phyloP scores from a whole-genome alignment of 768 basidiomycete genomes.

The Mycena venus region DNA sequence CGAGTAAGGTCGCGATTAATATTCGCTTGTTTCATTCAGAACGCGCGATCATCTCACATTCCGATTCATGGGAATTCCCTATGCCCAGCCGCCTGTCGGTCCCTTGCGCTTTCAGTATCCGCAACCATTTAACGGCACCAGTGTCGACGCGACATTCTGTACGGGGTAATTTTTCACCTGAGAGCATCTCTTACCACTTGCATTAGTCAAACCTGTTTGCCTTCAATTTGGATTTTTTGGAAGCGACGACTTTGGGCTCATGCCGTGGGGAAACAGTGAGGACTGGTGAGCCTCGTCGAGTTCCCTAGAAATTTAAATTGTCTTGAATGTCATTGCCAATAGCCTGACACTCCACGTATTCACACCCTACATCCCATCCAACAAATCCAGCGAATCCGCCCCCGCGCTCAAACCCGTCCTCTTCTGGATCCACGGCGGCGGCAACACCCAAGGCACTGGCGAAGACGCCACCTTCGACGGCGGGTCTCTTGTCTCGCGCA shows the following conservation, averaged over 20 bases:
- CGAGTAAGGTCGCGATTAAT: not conserved
- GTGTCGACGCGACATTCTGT: constrained; percentile 46
- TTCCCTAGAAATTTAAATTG: not conserved
- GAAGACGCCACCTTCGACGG: constrained; percentile 51
- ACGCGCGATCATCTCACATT: constrained; percentile 56
- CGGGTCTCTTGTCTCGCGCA: constrained; percentile 50
- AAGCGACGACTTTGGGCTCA: constrained; percentile 30
- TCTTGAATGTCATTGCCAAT: not conserved
- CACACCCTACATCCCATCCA: constrained; percentile 49
- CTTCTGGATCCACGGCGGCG: constrained; percentile 58
- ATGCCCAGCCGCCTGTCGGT: constrained; percentile 48
- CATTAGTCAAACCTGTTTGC: constrained; percentile 34
- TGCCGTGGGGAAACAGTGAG: constrained; percentile 36
- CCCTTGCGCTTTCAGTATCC: constrained; percentile 53
- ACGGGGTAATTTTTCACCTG: constrained; percentile 26
- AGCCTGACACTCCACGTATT: constrained; percentile 53
- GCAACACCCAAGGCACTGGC: constrained; percentile 49
- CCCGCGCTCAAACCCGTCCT: constrained; percentile 49
- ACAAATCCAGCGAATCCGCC: constrained; percentile 15
- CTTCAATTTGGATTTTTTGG: constrained; percentile 31
- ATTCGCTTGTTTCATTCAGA: constrained; percentile 40
- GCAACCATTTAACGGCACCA: constrained; percentile 37
- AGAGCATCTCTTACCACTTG: constrained; percentile 1
- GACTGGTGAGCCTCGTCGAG: constrained; percentile 24
- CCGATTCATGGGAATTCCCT: constrained; percentile 58